Evolutionary conservation across 495 filamentous ascomycete species (phyloP), one percentile per base, ranked within the genome.

Genomic region (Lasiosphaeria hispida): DNA sequence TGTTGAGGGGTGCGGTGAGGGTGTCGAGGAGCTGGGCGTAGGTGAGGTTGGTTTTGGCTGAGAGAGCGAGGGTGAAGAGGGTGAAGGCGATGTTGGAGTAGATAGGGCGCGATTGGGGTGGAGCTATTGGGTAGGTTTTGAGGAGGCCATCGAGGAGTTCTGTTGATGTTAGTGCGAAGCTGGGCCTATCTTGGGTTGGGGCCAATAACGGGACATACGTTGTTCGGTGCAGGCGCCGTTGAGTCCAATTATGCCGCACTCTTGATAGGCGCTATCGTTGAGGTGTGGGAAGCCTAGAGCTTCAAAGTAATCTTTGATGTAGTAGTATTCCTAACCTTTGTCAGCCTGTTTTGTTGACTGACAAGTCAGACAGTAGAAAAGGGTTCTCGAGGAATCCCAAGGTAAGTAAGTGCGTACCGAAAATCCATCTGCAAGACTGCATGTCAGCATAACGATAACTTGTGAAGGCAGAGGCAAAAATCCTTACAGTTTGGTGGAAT

Each of bases 71-170:
- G 6, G 73, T 75, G 34, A 82, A 70, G 2, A 82, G 60, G n/a
- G 69, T 67, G 49, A 76, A 80, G 0, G 68, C 74, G 14, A 70
- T 69, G 58, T 78, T 80, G 13, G 79, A 78, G 59, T 82, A 82
- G 5, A 71, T 64, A 0, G 80, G 77, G 1, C 66, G 73, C 1
- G 71, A 49, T 57, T 67, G 66, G 1, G 78, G 70, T 0, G 69
- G 61, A 33, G 68, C 75, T 18, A 75, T 49, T 9, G 77, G 77
- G 44, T 72, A 63, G 7, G 57, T 54, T 4, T 59, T 39, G 13
- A 73, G 39, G 30, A 80, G 47, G 3, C 76, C 77, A 3, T 56
- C 37, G 38, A 80, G 70, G 48, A 75, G 75, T 45, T 75, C 76
- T 78, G 41, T 13, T 1, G 14, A 10, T 63, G n/a, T 18, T 34